phyloP scores from a whole-genome alignment of 2,329 filamentous ascomycete genomes.

The Phaeosphaeria sp. region DNA sequence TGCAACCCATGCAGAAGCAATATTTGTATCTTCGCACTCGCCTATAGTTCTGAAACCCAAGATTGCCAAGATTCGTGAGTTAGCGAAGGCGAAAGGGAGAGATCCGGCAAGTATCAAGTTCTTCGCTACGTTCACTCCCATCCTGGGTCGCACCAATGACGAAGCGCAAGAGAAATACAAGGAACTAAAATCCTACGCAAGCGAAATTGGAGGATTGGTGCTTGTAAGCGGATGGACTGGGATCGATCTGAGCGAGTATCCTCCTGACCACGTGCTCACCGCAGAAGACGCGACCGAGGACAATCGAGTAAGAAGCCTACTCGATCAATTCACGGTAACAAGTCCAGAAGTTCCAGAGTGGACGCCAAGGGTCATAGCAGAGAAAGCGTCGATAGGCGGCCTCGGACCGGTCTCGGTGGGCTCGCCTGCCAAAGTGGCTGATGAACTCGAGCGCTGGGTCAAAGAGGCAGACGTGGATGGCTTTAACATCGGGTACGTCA shows the following conservation, averaged over 20 bases:
- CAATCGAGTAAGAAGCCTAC: slow-evolving; percentile 42
- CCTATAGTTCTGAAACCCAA: slow-evolving; percentile 58
- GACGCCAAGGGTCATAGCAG: slow-evolving; percentile 39
- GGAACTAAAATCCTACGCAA: slow-evolving; percentile 61
- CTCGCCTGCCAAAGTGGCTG: slow-evolving; percentile 51
- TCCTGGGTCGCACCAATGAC: slow-evolving; percentile 45
- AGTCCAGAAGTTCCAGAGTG: slow-evolving; percentile 35
- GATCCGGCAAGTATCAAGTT: slow-evolving; percentile 66
- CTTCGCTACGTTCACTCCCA: slow-evolving; percentile 46
- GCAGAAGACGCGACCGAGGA: slow-evolving; percentile 62
- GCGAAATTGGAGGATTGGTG: slow-evolving; percentile 61
- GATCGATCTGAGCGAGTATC: slow-evolving; percentile 65
- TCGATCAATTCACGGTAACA: slow-evolving; percentile 45
- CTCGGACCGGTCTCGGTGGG: slow-evolving; percentile 27
- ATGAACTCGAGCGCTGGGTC: slow-evolving; percentile 56
- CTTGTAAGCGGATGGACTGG: slow-evolving; percentile 66
- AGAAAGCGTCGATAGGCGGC: slow-evolving; percentile 69
- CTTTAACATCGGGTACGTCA: slow-evolving; percentile 51
- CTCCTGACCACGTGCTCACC: slow-evolving; percentile 64
- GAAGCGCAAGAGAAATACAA: slow-evolving; percentile 62
- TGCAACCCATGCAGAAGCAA: slow-evolving; percentile 65
- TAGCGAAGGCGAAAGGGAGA: slow-evolving; percentile 60
- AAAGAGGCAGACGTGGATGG: slow-evolving; percentile 50
- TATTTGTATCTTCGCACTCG: slow-evolving; percentile 65
- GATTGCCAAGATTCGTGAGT: slow-evolving; percentile 60